Evolutionary conservation across 2,329 filamentous ascomycete genomes (phyloP).

Genomic region (Calonectria pseudoturangicola): DNA sequence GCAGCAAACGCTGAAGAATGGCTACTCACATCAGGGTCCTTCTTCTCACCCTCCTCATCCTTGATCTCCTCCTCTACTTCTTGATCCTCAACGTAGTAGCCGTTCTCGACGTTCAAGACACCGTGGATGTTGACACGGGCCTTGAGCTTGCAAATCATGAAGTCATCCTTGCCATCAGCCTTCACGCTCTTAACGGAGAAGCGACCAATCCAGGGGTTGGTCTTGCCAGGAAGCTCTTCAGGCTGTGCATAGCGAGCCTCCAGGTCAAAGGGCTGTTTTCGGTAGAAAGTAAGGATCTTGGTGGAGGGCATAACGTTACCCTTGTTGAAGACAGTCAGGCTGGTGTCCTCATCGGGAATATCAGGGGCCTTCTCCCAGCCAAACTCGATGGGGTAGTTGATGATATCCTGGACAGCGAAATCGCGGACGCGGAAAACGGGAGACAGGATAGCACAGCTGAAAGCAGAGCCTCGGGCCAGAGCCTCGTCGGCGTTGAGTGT

Average conservation of each 20-base stretch:
- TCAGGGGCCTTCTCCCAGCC: slow-evolving; percentile 99
- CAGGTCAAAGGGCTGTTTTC: slow-evolving; percentile 96
- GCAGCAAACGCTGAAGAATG: slow-evolving; percentile 4
- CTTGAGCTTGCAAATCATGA: slow-evolving; percentile 99
- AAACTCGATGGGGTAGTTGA: slow-evolving; percentile 99
- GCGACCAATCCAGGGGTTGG: slow-evolving; percentile 95
- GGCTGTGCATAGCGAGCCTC: slow-evolving; percentile 95
- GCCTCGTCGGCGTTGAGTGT: slow-evolving; percentile 99
- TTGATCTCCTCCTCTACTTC: slow-evolving; percentile 96
- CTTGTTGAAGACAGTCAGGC: slow-evolving; percentile 96
- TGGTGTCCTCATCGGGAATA: slow-evolving; percentile 98
- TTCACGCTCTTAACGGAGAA: slow-evolving; percentile 99
- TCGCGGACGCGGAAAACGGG: slow-evolving; percentile 99
- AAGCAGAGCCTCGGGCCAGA: slow-evolving; percentile 94
- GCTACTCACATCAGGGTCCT: slow-evolving; percentile 83
- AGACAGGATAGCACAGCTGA: slow-evolving; percentile 97
- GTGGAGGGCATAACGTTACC: slow-evolving; percentile 98
- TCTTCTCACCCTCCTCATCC: slow-evolving; percentile 78
- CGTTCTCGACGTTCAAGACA: slow-evolving; percentile 95
- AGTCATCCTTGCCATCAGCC: slow-evolving; percentile 93
- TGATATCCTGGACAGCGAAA: slow-evolving; percentile 97
- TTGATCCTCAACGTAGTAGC: slow-evolving; percentile 98
- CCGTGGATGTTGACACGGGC: slow-evolving; percentile 97
- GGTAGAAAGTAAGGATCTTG: slow-evolving; percentile 99
- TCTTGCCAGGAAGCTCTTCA: slow-evolving; percentile 89